Evolutionary conservation across 2,329 filamentous ascomycete species (phyloP).

Genomic region (Ceratocystis colombiana): DNA sequence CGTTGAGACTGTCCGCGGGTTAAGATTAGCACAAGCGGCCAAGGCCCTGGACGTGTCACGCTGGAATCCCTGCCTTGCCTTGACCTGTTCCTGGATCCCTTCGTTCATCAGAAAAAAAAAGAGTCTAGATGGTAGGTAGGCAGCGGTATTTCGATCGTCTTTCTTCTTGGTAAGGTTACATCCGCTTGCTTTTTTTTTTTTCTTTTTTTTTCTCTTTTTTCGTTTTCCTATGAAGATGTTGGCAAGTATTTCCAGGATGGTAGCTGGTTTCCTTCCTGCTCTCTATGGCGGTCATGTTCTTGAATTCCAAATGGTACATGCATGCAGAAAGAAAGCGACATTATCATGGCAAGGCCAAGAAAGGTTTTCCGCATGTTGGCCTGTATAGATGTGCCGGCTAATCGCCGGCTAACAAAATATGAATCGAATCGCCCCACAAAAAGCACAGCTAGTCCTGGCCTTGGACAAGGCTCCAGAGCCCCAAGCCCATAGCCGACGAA

Average conservation of each 20-base stretch:
- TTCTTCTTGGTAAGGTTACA: not conserved
- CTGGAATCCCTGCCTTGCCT: not conserved
- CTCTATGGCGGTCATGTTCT: not conserved
- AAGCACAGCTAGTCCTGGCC: not conserved
- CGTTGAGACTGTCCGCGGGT: not conserved
- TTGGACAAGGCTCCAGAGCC: not conserved
- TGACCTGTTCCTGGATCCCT: not conserved
- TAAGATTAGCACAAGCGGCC: slow-evolving; percentile 7
- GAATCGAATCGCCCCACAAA: not conserved
- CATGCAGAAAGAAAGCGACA: not conserved
- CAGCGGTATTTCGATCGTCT: too few species aligned
- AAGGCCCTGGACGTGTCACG: not conserved
- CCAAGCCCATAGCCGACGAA: slow-evolving; percentile 3
- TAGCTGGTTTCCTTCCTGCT: not conserved
- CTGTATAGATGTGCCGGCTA: not conserved
- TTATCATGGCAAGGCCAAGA: not conserved
- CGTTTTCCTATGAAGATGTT: too few species aligned
- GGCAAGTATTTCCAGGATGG: not conserved
- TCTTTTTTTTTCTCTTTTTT: not conserved
- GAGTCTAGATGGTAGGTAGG: not conserved
- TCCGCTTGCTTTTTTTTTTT: not conserved
- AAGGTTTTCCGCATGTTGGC: not conserved
- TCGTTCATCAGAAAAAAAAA: not conserved
- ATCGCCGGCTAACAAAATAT: not conserved
- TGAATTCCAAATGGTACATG: not conserved